Conservation (phyloP, 495 filamentous ascomycete species). For the Hypoxylon perforatum region DNA sequence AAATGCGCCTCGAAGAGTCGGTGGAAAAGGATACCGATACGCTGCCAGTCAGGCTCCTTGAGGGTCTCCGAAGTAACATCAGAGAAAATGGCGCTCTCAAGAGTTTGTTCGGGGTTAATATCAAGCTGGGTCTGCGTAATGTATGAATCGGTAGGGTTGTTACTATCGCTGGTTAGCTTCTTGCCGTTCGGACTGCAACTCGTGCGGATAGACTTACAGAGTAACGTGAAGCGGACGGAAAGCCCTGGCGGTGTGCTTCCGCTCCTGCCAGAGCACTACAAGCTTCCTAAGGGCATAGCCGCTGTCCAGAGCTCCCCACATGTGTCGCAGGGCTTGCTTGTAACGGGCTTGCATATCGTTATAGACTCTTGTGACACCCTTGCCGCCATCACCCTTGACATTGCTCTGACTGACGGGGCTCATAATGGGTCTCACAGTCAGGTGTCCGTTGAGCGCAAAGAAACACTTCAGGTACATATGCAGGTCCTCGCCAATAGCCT, state of each 20-base stretch:
- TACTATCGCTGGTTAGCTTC: slow-evolving; percentile 35
- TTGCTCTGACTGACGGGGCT: slow-evolving; percentile 76
- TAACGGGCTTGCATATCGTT: slow-evolving; percentile 69
- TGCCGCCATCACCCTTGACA: slow-evolving; percentile 65
- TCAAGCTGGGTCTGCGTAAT: slow-evolving; percentile 58
- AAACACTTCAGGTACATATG: slow-evolving; percentile 83
- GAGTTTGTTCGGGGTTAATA: slow-evolving; percentile 48
- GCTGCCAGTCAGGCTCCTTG: slow-evolving; percentile 56
- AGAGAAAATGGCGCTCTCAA: slow-evolving; percentile 60
- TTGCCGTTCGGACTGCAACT: background rate
- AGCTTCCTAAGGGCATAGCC: slow-evolving; percentile 67
- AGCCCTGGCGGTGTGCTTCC: slow-evolving; percentile 60
- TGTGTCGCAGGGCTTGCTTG: slow-evolving; percentile 73
- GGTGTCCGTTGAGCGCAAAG: slow-evolving; percentile 72
- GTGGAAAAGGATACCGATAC: slow-evolving; percentile 62
- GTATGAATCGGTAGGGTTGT: slow-evolving; percentile 57
- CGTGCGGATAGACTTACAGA: slow-evolving; percentile 45
- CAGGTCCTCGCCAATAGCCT: slow-evolving; percentile 77
- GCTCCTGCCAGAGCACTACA: slow-evolving; percentile 59
- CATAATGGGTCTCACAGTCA: slow-evolving; percentile 65
- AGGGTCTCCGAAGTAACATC: slow-evolving; percentile 59
- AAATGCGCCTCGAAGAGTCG: slow-evolving; percentile 77
- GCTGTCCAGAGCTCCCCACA: slow-evolving; percentile 77
- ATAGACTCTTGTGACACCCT: slow-evolving; percentile 60
- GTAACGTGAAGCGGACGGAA: slow-evolving; percentile 63